Conservation (phyloP, 345 rosid species). For the Salix dunnii region DNA sequence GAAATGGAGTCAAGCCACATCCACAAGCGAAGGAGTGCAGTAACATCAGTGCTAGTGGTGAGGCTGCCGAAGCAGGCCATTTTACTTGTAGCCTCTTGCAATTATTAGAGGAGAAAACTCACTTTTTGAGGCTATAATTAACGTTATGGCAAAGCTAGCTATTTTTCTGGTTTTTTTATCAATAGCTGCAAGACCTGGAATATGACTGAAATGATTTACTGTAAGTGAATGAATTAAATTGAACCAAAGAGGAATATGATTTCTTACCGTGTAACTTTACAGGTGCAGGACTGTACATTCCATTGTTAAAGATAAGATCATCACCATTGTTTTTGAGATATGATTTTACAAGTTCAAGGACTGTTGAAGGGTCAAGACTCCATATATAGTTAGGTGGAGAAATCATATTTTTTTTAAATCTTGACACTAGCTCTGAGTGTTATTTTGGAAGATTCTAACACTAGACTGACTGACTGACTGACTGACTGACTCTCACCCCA, state of each 20-base stretch:
- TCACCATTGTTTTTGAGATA: not conserved
- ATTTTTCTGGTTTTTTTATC: not conserved
- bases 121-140: not conserved
- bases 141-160: not conserved
- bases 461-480: no score
- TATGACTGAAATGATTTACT: not conserved
- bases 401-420: not conserved
- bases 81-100: not conserved
- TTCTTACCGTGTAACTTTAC: conserved; percentile 17
- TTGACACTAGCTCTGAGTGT: not conserved
- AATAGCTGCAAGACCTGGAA: not conserved
- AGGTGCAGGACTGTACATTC: not conserved
- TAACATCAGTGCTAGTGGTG: not conserved
- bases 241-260: conserved; percentile 17
- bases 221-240: conserved; percentile 15
- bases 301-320: not conserved
- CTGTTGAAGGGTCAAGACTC: not conserved
- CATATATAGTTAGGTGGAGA: not conserved
- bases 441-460: conserved; percentile 23
- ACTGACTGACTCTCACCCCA: not conserved
- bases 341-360: not conserved
- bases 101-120: not conserved
- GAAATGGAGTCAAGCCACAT: not conserved
- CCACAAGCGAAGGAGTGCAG: conserved; percentile 8
- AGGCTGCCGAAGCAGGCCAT: conserved; percentile 1